Evolutionary conservation across 2,329 filamentous ascomycete species (phyloP).

Genomic region (Aspergillus pseudoviridinutans): DNA sequence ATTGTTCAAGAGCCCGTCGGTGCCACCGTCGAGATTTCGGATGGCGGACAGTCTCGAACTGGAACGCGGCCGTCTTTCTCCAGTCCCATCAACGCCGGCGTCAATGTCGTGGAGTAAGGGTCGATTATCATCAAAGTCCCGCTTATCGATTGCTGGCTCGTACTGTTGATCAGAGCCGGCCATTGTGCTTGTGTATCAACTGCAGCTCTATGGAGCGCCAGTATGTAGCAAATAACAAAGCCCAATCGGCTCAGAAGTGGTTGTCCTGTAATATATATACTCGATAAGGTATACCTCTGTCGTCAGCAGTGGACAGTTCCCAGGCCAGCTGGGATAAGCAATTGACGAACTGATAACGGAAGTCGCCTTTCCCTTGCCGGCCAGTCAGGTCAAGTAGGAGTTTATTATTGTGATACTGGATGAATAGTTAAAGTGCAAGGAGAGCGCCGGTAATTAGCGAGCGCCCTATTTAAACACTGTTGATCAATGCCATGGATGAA

Average conservation of each 20-base stretch:
- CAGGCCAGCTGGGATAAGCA: conserved; percentile 17
- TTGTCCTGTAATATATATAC: neutral
- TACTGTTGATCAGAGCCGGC: conserved; percentile 17
- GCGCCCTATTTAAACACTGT: neutral
- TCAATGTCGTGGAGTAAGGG: conserved; percentile 24
- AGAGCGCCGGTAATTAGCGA: neutral
- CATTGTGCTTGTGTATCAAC: conserved; percentile 15
- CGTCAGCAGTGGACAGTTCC: neutral
- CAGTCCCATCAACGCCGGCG: conserved; percentile 15
- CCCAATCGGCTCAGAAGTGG: neutral
- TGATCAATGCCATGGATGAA: neutral
- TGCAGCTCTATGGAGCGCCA: neutral
- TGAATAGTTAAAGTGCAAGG: neutral
- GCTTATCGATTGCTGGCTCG: conserved; percentile 37
- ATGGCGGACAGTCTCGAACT: conserved; percentile 19
- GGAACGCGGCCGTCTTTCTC: conserved; percentile 25
- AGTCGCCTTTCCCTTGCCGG: conserved; percentile 1
- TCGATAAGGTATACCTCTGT: neutral
- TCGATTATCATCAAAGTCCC: conserved; percentile 45
- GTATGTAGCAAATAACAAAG: neutral
- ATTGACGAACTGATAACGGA: conserved; percentile 13
- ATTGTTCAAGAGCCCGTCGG: conserved; percentile 53
- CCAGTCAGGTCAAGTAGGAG: neutral
- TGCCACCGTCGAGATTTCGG: conserved; percentile 16
- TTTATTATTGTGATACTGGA: neutral